phyloP scores from a whole-genome alignment of 768 basidiomycete genomes.

The Russula lepida region DNA sequence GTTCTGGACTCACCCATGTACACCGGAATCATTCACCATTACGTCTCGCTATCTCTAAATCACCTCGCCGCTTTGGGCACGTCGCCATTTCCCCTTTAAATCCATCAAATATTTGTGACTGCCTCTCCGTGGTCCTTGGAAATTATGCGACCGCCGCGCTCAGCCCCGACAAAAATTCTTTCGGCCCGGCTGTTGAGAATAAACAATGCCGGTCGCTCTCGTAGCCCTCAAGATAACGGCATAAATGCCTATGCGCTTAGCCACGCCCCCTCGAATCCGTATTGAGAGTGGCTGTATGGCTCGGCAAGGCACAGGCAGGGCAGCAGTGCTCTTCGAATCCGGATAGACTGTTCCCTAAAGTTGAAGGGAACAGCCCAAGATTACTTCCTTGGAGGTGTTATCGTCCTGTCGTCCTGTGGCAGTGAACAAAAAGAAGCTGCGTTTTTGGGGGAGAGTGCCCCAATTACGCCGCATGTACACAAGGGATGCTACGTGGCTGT shows the following conservation, averaged over 20 bases:
- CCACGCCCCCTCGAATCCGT: background rate
- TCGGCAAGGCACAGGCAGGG: background rate
- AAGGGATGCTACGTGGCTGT: constrained; percentile 15
- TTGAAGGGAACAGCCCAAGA: constrained; percentile 3
- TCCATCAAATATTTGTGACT: constrained; percentile 15
- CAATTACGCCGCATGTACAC: constrained; percentile 11
- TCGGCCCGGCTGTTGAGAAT: background rate
- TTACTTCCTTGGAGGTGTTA: background rate
- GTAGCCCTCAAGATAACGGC: background rate
- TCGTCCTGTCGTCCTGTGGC: constrained; percentile 2
- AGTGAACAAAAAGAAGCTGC: constrained; percentile 10
- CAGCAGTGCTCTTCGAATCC: background rate
- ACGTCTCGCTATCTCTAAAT: constrained; percentile 19
- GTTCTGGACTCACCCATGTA: constrained; percentile 17
- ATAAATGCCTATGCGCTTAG: background rate
- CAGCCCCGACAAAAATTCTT: background rate
- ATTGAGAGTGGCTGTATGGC: background rate
- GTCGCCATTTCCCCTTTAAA: constrained; percentile 14
- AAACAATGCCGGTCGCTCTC: background rate
- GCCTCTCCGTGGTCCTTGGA: constrained; percentile 5
- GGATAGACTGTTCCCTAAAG: constrained; percentile 1
- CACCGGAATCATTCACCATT: constrained; percentile 16
- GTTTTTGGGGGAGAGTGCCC: constrained; percentile 1
- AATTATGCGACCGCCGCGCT: constrained; percentile 11
- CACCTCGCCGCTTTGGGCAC: constrained; percentile 13